phyloP scores from a whole-genome alignment of 257 asterid species.

The Linaria vulgaris region DNA sequence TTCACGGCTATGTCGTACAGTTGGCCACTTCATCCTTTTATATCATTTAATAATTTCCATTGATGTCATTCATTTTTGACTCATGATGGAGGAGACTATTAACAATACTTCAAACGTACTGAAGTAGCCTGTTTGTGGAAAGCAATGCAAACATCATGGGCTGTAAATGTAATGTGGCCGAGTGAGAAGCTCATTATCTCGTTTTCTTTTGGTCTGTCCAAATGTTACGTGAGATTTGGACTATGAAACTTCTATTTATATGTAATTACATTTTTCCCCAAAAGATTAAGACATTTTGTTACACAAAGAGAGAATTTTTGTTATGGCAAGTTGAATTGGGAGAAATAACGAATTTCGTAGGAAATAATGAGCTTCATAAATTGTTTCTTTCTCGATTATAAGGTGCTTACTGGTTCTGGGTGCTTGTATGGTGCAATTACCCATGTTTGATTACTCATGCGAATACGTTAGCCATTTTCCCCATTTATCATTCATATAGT shows the following conservation, averaged over 20 bases:
- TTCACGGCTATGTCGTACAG: too few relatives aligned
- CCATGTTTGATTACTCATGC: background rate
- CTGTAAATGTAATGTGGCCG: constrained; percentile 1
- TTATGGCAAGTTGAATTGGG: background rate
- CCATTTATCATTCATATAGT: constrained; percentile 14
- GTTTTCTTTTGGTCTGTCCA: background rate
- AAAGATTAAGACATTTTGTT: background rate
- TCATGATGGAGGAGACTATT: background rate
- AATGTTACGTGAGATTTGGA: constrained; percentile 7
- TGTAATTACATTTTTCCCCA: background rate
- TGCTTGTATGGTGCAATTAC: background rate
- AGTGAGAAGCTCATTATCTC: background rate
- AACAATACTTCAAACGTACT: background rate
- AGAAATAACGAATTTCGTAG: too few relatives aligned
- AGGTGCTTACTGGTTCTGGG: constrained; percentile 19
- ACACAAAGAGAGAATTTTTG: background rate
- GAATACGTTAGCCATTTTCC: background rate
- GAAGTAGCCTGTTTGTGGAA: background rate
- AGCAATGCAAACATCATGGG: background rate
- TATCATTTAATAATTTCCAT: background rate
- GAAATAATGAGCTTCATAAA: background rate
- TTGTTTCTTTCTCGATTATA: background rate
- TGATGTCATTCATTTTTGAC: background rate
- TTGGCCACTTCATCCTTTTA: too few relatives aligned
- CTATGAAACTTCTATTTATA: constrained; percentile 8